Percentiles rank a stretch among this genome's conserved stretches.
Evolutionary conservation across 23 red algal genomes (phyloP).

Genomic region (Cyanidiococcus yangmingshanensis): DNA sequence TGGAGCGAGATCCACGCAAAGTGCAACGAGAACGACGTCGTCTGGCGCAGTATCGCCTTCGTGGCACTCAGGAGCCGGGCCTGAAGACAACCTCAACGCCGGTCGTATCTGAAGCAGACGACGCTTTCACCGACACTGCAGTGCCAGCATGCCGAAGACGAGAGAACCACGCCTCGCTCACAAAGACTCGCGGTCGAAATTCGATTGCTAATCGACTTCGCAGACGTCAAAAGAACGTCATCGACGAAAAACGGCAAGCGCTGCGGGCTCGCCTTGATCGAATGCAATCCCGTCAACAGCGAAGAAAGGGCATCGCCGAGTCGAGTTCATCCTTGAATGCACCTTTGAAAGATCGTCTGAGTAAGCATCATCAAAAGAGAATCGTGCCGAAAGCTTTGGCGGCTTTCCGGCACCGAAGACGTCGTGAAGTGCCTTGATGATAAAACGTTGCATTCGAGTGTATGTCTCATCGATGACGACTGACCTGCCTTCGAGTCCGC

Average conservation of each 20-base stretch:
- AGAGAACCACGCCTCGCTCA: neutral
- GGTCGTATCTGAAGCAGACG: neutral
- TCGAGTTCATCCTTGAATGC: too few species aligned
- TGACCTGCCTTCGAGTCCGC: too few species aligned
- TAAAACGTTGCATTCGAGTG: too few species aligned
- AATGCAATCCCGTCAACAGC: too few species aligned
- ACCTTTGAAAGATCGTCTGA: too few species aligned
- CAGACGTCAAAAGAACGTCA: conserved; percentile 1
- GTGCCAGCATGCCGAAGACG: neutral
- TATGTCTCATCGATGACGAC: too few species aligned
- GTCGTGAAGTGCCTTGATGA: too few species aligned
- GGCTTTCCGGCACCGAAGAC: too few species aligned
- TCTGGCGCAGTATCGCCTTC: neutral
- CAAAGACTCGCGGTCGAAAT: neutral
- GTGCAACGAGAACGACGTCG: neutral
- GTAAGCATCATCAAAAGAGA: too few species aligned
- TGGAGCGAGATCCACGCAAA: conserved; percentile 50
- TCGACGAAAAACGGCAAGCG: neutral
- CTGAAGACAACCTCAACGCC: neutral
- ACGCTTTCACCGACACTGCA: neutral
- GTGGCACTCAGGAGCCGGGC: neutral
- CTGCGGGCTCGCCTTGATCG: neutral
- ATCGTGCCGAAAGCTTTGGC: too few species aligned
- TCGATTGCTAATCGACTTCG: conserved; percentile 1
- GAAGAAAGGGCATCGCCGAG: too few species aligned